phyloP scores from a whole-genome alignment of 108 stramenopile genomes.

The Cylindrotheca closterium region DNA sequence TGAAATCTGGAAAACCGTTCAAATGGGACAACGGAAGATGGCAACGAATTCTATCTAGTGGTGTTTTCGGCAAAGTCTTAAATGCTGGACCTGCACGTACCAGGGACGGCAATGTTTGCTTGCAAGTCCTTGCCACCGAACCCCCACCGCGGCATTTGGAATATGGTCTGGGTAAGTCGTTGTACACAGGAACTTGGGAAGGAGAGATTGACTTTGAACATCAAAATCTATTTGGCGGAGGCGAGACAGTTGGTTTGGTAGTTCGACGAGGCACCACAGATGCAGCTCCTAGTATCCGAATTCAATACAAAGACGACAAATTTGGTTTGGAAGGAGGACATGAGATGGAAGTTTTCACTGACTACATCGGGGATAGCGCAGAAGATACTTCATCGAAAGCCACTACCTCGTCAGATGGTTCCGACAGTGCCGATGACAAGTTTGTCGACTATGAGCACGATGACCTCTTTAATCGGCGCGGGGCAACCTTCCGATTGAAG shows the following conservation, averaged over 20 bases:
- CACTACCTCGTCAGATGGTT: neutral
- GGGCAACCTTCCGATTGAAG: slow-evolving; percentile 40
- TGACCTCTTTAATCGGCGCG: slow-evolving; percentile 34
- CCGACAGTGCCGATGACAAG: neutral
- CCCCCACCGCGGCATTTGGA: slow-evolving; percentile 74
- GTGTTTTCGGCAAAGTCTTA: slow-evolving; percentile 46
- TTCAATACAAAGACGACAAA: slow-evolving; percentile 48
- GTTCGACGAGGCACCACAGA: slow-evolving; percentile 76
- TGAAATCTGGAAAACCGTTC: slow-evolving; percentile 67
- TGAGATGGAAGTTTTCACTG: slow-evolving; percentile 70
- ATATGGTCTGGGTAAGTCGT: slow-evolving; percentile 77
- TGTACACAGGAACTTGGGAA: slow-evolving; percentile 79
- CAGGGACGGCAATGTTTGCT: slow-evolving; percentile 54
- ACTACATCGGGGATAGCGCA: slow-evolving; percentile 55
- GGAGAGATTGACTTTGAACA: slow-evolving; percentile 80
- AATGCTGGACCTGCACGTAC: slow-evolving; percentile 34
- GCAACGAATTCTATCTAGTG: slow-evolving; percentile 48
- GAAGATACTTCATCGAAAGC: slow-evolving; percentile 1
- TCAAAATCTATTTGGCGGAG: slow-evolving; percentile 75
- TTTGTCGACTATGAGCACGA: slow-evolving; percentile 27
- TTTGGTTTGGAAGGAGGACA: slow-evolving; percentile 71
- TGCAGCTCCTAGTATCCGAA: slow-evolving; percentile 35
- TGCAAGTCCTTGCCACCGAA: slow-evolving; percentile 75
- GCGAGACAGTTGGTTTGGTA: slow-evolving; percentile 59
- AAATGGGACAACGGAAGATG: slow-evolving; percentile 44